Evolutionary conservation across 495 filamentous ascomycete species (phyloP).

Genomic region (Gamarada debralockiae): DNA sequence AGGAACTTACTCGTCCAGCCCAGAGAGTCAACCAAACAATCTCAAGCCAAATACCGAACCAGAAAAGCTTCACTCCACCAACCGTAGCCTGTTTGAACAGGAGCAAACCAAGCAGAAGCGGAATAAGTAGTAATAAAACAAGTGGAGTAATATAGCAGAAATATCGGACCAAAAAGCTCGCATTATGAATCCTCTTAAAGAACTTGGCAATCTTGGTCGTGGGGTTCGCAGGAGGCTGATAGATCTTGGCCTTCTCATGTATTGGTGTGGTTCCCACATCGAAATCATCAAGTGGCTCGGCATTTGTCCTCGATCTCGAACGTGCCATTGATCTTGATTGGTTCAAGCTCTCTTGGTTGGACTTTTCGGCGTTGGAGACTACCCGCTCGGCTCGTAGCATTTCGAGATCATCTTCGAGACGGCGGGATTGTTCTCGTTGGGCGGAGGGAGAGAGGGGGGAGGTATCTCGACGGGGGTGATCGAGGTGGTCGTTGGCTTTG

Average conservation of each 20-base stretch:
- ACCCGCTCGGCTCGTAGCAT: constrained; percentile 79
- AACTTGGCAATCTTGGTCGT: constrained; percentile 56
- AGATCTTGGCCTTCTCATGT: constrained; percentile 64
- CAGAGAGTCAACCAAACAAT: constrained; percentile 91
- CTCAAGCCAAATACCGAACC: constrained; percentile 95
- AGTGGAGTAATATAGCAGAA: constrained; percentile 82
- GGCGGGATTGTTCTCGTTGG: constrained; percentile 56
- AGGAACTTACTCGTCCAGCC: constrained; percentile 59
- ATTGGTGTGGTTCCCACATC: constrained; percentile 70
- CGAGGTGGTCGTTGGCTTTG: constrained; percentile 12
- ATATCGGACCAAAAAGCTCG: constrained; percentile 74
- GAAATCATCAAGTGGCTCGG: constrained; percentile 77
- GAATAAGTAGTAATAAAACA: constrained; percentile 70
- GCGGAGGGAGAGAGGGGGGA: constrained; percentile 20
- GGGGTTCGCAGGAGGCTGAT: constrained; percentile 65
- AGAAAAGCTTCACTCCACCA: constrained; percentile 74
- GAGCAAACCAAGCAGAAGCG: constrained; percentile 72
- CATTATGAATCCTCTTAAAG: constrained; percentile 60
- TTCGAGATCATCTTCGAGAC: constrained; percentile 80
- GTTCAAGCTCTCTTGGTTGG: constrained; percentile 27
- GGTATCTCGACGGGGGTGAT: not conserved
- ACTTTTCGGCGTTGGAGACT: constrained; percentile 51
- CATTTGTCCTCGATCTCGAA: constrained; percentile 44
- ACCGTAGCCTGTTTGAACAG: constrained; percentile 60
- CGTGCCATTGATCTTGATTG: constrained; percentile 38